These are phyloP conservation scores for Leccinum truebloodii DNA, from an alignment of 768 basidiomycete genomes.

Conservation along the genomic window DNA sequence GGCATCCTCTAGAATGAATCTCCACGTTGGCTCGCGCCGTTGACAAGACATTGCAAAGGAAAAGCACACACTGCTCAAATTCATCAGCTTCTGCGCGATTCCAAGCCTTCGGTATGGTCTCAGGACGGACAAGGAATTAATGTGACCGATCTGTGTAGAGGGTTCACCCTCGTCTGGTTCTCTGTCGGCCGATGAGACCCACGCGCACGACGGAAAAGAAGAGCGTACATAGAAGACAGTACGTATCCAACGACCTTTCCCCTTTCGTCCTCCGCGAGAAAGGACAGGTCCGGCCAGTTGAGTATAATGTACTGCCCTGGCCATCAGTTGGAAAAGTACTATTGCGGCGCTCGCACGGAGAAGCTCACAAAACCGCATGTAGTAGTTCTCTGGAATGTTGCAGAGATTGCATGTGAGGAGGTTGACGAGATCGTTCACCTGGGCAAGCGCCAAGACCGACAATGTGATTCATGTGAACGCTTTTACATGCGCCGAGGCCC, in stretches of 20 bases:
- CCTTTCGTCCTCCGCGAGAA: conserved; percentile 50
- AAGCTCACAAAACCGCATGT: conserved; percentile 33
- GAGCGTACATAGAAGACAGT: conserved; percentile 52
- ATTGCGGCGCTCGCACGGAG: neutral
- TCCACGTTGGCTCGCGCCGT: conserved; percentile 3
- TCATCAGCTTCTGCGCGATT: conserved; percentile 30
- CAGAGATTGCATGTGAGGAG: conserved; percentile 53
- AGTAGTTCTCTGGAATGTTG: conserved; percentile 55
- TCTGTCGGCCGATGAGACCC: conserved; percentile 17
- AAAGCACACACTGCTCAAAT: conserved; percentile 23
- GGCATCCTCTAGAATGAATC: conserved; percentile 21
- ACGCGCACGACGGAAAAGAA: neutral
- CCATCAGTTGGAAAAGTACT: conserved; percentile 5
- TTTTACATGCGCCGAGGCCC: neutral
- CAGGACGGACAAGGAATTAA: conserved; percentile 33
- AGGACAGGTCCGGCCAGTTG: conserved; percentile 55
- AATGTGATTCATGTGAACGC: neutral
- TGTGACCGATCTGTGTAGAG: conserved; percentile 21
- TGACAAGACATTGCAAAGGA: neutral
- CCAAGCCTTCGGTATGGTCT: conserved; percentile 32
- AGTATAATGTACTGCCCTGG: conserved; percentile 48
- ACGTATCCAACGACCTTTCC: conserved; percentile 58
- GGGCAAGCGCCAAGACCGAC: conserved; percentile 1
- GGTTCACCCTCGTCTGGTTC: conserved; percentile 23
- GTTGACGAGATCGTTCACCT: conserved; percentile 49